phyloP scores from a whole-genome alignment of 371 early-diverging fungal species.

The Lichtheimia ornata region DNA sequence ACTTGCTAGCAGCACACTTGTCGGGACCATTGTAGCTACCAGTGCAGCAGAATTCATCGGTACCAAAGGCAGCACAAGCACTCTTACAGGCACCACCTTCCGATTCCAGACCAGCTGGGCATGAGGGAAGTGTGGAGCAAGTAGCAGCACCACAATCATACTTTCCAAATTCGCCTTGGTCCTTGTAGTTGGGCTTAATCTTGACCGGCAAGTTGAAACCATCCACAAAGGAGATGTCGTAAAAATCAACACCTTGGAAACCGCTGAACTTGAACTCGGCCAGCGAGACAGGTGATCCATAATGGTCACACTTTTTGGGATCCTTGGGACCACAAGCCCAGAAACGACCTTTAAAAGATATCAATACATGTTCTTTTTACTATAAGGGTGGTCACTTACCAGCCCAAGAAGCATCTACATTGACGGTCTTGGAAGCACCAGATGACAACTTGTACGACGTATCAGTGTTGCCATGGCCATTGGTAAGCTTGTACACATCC shows the following conservation, averaged over 20 bases:
- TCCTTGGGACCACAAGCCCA: constrained; percentile 34
- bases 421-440: constrained; percentile 9
- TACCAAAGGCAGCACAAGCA: constrained; percentile 18
- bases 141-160: constrained; percentile 18
- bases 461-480: constrained; percentile 13
- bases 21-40: constrained; percentile 12
- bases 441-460: constrained; percentile 2
- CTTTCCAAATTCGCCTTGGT: background rate
- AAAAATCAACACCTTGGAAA: constrained; percentile 29
- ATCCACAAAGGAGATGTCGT: constrained; percentile 39
- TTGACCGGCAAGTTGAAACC: constrained; percentile 23
- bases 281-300: constrained; percentile 32
- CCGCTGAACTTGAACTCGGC: constrained; percentile 35
- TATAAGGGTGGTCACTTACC: constrained; percentile 7
- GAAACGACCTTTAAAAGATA: constrained; percentile 21
- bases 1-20: constrained; percentile 16
- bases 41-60: constrained; percentile 19
- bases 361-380: background rate
- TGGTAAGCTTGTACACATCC: constrained; percentile 36
- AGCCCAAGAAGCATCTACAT: constrained; percentile 20
- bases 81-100: constrained; percentile 21
- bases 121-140: constrained; percentile 14
- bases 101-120: constrained; percentile 16
- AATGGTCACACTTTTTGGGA: constrained; percentile 12
- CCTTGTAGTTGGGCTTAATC: constrained; percentile 15